Evolutionary conservation across 805 yeast genomes (phyloP).

Genomic region (Ascoidea tarda): DNA sequence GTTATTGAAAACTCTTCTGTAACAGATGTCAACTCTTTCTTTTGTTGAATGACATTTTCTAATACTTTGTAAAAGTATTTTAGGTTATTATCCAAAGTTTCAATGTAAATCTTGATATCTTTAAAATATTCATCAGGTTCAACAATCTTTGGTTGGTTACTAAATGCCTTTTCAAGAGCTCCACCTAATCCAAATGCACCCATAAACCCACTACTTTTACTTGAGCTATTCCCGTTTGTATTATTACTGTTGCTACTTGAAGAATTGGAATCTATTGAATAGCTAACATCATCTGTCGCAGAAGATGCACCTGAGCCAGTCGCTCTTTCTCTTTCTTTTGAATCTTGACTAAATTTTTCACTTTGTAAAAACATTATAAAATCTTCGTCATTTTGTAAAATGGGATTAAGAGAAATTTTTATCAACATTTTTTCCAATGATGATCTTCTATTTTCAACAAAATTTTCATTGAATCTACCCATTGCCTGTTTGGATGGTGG

Average conservation of each 20-base stretch:
- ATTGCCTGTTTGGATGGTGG: conserved; percentile 92
- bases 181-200: conserved; percentile 41
- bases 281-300: conserved; percentile 24
- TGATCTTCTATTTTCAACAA: conserved; percentile 73
- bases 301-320: conserved; percentile 38
- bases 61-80: conserved; percentile 54
- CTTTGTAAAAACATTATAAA: conserved; percentile 67
- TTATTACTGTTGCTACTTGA: conserved; percentile 19
- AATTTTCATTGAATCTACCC: conserved; percentile 83
- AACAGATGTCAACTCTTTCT: conserved; percentile 57
- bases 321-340: conserved; percentile 54
- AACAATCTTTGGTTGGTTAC: conserved; percentile 35
- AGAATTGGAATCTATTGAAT: conserved; percentile 11
- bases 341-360: conserved; percentile 50
- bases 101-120: conserved; percentile 55
- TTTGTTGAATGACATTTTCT: conserved; percentile 60
- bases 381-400: conserved; percentile 58
- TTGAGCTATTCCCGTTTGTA: conserved; percentile 14
- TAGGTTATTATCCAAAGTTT: conserved; percentile 59
- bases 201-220: conserved; percentile 41
- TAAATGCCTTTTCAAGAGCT: conserved; percentile 23
- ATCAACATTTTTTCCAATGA: conserved; percentile 78
- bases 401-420: conserved; percentile 45
- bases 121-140: conserved; percentile 74
- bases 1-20: conserved; percentile 50